Base-by-base conservation (phyloP, 2,329 filamentous ascomycete genomes). In the Talaromyces sp. region DNA sequence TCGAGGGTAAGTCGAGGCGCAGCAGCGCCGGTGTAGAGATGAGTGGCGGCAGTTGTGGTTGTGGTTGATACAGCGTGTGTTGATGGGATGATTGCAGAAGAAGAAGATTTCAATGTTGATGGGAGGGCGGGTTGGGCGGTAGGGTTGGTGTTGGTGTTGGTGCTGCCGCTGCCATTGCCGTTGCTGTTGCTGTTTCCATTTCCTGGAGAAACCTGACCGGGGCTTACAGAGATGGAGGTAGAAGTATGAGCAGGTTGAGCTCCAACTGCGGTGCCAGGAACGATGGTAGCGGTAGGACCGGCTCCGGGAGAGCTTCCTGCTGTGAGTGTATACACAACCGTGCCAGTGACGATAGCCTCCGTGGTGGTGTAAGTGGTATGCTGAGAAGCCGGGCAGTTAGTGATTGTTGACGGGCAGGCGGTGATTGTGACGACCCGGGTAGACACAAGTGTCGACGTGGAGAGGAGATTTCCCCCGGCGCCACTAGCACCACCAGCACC, bases 341-440 rank as follows among this genome's bases (percentile, higher is more conserved):
- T 52, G 13, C 48, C 48, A 2, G 48, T 52, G 9, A 52, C 48
- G 2, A 52, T 11, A 10, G 48, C 35, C 19, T 52, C 48, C 5
- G 48, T 52, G 48, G 33, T 7, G 25, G 48, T 39, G 25, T 17
- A 52, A 25, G 48, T 52, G 13, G 28, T 52, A n/a, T 31, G 48
- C 48, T 52, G 48, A 13, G 48, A 52, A 52, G 48, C 48, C 35
- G 48, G 48, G 48, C 48, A 52, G 33, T 52, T 31, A 2, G 48
- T 52, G 15, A 52, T 33, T 13, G 48, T 52, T 10, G 48, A 31
- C 8, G 33, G 35, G 48, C 48, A 52, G 33, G 48, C 48, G 21
- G 48, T 52, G 15, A 52, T 39, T 7, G 48, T 52, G 4, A 52
- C 35, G 1, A 52, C 13, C n/a, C 48, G 48, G 35, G 48, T 52